Conservation (phyloP, 129 eudicot genomes). For the Deinandra increscens region DNA sequence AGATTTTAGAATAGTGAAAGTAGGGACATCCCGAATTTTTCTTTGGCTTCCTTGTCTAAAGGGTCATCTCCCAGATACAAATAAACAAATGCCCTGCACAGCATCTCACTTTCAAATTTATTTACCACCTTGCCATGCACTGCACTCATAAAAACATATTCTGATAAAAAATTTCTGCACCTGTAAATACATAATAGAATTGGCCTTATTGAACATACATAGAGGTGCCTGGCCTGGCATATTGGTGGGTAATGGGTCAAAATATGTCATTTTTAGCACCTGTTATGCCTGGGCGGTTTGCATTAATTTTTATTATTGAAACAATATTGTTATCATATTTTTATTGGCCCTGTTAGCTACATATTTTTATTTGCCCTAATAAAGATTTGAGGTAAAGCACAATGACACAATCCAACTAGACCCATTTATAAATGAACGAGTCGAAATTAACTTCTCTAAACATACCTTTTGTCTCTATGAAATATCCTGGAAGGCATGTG, state of each 20-base stretch:
- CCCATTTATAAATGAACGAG: not conserved
- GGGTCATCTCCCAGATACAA: slow-evolving; percentile 70
- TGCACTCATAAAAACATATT: slow-evolving; percentile 36
- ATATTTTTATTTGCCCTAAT: too few species aligned
- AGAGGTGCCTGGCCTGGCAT: too few species aligned
- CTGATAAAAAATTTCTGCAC: not conserved
- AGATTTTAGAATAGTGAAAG: slow-evolving; percentile 34
- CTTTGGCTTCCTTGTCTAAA: slow-evolving; percentile 68
- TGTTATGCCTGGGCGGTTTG: too few species aligned
- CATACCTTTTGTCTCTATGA: slow-evolving; percentile 71
- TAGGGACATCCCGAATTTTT: slow-evolving; percentile 54
- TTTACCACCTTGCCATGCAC: slow-evolving; percentile 57
- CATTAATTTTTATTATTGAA: too few species aligned
- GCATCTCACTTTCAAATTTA: slow-evolving; percentile 55
- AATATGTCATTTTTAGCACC: too few species aligned
- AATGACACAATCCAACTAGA: not conserved
- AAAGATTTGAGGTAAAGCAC: not conserved
- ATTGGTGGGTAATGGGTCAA: too few species aligned
- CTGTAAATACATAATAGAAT: not conserved
- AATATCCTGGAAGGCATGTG: slow-evolving; percentile 65
- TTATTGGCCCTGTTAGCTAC: too few species aligned
- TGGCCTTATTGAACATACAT: not conserved
- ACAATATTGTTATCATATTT: too few species aligned
- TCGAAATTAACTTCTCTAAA: not conserved
- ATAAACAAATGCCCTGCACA: slow-evolving; percentile 56